phyloP scores from a whole-genome alignment of 1,139 yeast genomes.

The Cylindricascospora bacillispora region DNA sequence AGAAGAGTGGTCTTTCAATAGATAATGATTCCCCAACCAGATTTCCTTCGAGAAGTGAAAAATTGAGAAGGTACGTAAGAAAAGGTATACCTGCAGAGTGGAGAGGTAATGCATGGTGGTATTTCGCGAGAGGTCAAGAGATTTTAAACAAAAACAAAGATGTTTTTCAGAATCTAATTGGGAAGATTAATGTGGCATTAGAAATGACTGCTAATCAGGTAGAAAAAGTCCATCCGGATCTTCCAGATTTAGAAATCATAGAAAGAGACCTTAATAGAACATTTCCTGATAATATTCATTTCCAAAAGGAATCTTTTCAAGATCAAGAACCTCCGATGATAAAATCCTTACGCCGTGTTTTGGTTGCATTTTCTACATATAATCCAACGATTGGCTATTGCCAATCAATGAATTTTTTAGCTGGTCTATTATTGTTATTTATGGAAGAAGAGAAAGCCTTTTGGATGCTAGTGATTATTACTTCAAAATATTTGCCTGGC shows the following conservation, averaged over 20 bases:
- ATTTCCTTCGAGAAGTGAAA: constrained; percentile 78
- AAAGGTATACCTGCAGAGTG: constrained; percentile 95
- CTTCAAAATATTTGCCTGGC: constrained; percentile 78
- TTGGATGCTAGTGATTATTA: constrained; percentile 90
- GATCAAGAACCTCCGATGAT: constrained; percentile 50
- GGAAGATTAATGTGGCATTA: constrained; percentile 22
- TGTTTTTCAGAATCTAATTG: constrained; percentile 53
- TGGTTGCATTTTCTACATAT: constrained; percentile 72
- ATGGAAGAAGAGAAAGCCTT: constrained; percentile 83
- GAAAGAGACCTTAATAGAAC: constrained; percentile 89
- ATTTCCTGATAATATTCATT: constrained; percentile 82
- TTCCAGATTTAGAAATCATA: constrained; percentile 67
- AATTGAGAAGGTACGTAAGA: constrained; percentile 67
- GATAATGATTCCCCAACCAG: constrained; percentile 30
- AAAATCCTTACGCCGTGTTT: constrained; percentile 61
- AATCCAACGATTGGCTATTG: constrained; percentile 92
- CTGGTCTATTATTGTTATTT: constrained; percentile 70
- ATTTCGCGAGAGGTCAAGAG: constrained; percentile 86
- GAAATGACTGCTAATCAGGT: constrained; percentile 2
- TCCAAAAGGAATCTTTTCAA: constrained; percentile 32
- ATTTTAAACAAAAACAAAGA: constrained; percentile 56
- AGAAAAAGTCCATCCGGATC: constrained; percentile 31
- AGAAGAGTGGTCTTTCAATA: constrained; percentile 50
- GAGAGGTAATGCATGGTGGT: constrained; percentile 97
- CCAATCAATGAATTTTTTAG: constrained; percentile 83